Base-by-base conservation (phyloP, 768 basidiomycete genomes). In the Lentinula sp. region DNA sequence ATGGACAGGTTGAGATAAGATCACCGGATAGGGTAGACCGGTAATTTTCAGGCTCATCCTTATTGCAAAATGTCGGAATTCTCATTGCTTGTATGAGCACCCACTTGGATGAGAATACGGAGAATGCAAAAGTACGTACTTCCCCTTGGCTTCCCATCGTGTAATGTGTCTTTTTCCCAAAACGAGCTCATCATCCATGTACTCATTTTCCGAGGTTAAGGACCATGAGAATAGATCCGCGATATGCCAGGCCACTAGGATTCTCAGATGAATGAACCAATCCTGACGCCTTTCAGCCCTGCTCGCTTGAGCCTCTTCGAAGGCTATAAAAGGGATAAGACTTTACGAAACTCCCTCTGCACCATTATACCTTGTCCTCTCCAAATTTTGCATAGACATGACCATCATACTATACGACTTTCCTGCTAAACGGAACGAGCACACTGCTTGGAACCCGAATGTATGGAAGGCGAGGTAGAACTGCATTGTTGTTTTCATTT, bases 391-490 rank as follows among this genome's bases (percentile, higher is more conserved):
- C 43, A 18, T 45, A 6, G 34, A 13, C 18, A 54, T 54, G 53
- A 39, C 53, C 18, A 57, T 57, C 31, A 57, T 40, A 5, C 40
- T 57, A 23, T 57, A 57, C 23, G 56, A 57, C 23, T 46, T 57
- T 43, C 56, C 56, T 16, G 40, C 39, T 8, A 57, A 57, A 57
- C 56, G 40, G 45, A 15, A 23, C 16, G 56, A 57, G 42, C 53
- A 54, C 18, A 15, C 21, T 31, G 40, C 56, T 23, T 57, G 56
- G 56, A 57, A 57, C 32, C 56, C 56, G 16, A 57, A 57, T 32
- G 56, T 46, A 3, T 43, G 34, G 39, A 57, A 57, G 45, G 18
- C 32, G 9, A 57, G 56, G 56, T 57, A 31, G 28, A 28, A 28
- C 15, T 8, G 6, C 18, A 40, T 23, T 0, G 11, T 16, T 37